Evolutionary conservation across 805 yeast species (phyloP).

Genomic region (Yamadazyma ubonensis): DNA sequence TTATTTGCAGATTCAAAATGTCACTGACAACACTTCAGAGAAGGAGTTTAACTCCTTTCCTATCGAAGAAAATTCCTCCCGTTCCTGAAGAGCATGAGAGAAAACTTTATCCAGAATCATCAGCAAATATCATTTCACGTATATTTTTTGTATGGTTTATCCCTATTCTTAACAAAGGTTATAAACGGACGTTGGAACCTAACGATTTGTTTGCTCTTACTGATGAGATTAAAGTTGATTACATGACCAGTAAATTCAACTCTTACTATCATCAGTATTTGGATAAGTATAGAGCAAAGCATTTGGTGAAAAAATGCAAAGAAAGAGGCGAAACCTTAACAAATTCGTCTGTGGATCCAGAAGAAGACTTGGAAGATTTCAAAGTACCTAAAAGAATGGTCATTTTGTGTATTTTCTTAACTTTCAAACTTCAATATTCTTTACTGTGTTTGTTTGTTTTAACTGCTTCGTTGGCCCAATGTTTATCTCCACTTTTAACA

Average conservation of each 20-base stretch:
- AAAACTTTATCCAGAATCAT: slow-evolving; percentile 41
- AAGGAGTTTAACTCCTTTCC: slow-evolving; percentile 33
- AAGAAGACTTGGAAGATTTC: slow-evolving; percentile 33
- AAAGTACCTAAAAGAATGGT: slow-evolving; percentile 22
- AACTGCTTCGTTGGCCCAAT: slow-evolving; percentile 27
- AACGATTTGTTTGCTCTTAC: slow-evolving; percentile 52
- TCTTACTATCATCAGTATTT: slow-evolving; percentile 20
- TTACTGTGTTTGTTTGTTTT: slow-evolving; percentile 28
- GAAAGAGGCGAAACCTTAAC: slow-evolving; percentile 26
- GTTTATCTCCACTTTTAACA: slow-evolving; percentile 35
- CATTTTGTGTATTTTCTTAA: slow-evolving; percentile 9
- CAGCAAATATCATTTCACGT: slow-evolving; percentile 39
- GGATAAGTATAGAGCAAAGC: slow-evolving; percentile 22
- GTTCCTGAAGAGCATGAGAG: slow-evolving; percentile 54
- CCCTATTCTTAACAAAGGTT: slow-evolving; percentile 65
- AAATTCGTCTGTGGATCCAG: slow-evolving; percentile 17
- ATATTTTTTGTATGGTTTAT: slow-evolving; percentile 65
- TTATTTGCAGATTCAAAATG: background rate
- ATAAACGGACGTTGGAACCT: slow-evolving; percentile 66
- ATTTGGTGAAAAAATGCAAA: slow-evolving; percentile 25
- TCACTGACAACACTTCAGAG: slow-evolving; percentile 21
- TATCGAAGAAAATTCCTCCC: slow-evolving; percentile 47
- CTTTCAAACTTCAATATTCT: slow-evolving; percentile 12
- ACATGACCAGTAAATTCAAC: slow-evolving; percentile 29
- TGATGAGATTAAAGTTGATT: slow-evolving; percentile 34